Evolutionary conservation across 306 rosid species (phyloP), one percentile per base, ranked within the genome.

Genomic region (Betula pendula): DNA sequence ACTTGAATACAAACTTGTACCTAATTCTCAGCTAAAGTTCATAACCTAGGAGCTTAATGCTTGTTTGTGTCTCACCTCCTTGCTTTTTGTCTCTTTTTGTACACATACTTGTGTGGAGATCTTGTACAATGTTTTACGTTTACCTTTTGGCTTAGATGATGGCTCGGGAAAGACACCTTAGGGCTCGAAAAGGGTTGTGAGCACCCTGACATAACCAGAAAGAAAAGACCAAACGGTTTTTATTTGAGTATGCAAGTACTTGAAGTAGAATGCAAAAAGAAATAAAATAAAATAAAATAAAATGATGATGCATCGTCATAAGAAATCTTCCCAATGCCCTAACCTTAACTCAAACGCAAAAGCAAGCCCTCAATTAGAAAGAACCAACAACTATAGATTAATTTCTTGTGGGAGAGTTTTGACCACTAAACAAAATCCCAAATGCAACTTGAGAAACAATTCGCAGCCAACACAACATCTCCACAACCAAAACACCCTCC

Each of bases 351-450:
- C 19, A 27, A 19, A 58, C 66, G 14, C 66, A 35, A 3, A 25
- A 25, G 66, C 66, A 58, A 16, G 66, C 66, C 66, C 38, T 58
- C 31, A 58, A 25, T 51, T 5, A 51, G 56, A 35, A 35, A 35
- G 40, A 35, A 35, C 40, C 24, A 51, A 19, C n/a, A 17, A 16
- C 11, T 27, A 12, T 58, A 22, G 66, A 12, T 58, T 9, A 25
- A 27, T 58, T 58, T 58, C 66, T 58, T 58, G 66, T 24, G 66
- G 66, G 66, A 25, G 35, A 58, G 42, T 29, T 60, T 60, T 27
- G 42, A 60, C 12, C 68, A 60, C 68, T 14, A 0, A 31, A 20
- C 4, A 6, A 14, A 27, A 17, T 60, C 43, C n/a, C 68, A 60
- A 29, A 20, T 3, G 43, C 68, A 60, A 24, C 43, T 27, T 60